Conservation (phyloP, 305 asterid species). For the Fraxinus greggii region DNA sequence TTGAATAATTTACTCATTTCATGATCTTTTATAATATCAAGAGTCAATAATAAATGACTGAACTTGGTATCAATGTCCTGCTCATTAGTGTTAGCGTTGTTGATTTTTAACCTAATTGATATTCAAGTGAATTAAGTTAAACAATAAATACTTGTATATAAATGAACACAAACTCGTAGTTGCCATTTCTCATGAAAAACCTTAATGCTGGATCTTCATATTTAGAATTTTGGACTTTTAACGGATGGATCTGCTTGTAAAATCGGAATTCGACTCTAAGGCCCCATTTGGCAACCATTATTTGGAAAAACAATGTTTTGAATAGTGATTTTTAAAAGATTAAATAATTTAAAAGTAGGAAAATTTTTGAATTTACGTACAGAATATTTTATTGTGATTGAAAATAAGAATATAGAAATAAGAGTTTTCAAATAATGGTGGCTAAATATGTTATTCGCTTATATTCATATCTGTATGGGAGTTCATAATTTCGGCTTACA, state of each 20-base stretch:
- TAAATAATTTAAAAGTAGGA: too few relatives aligned
- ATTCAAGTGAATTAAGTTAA: neutral
- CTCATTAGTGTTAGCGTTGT: neutral
- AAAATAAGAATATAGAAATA: too few relatives aligned
- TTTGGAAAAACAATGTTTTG: neutral
- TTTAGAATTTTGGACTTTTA: neutral
- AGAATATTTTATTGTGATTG: too few relatives aligned
- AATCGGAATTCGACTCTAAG: neutral
- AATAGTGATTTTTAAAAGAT: neutral
- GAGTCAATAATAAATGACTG: neutral
- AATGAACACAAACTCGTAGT: neutral
- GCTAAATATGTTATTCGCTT: too few relatives aligned
- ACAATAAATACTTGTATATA: neutral
- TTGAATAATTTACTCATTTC: too few relatives aligned
- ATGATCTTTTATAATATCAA: neutral
- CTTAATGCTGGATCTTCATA: neutral
- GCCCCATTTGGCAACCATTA: neutral
- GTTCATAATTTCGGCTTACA: neutral
- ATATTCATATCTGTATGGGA: neutral
- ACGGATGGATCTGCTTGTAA: neutral
- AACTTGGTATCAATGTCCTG: neutral
- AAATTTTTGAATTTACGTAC: too few relatives aligned
- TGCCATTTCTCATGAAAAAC: neutral
- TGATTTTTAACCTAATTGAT: neutral
- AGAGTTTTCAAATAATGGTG: neutral